Evolutionary conservation across 1,139 yeast genomes (phyloP).

Genomic region (Blastobotrys indianensis): DNA sequence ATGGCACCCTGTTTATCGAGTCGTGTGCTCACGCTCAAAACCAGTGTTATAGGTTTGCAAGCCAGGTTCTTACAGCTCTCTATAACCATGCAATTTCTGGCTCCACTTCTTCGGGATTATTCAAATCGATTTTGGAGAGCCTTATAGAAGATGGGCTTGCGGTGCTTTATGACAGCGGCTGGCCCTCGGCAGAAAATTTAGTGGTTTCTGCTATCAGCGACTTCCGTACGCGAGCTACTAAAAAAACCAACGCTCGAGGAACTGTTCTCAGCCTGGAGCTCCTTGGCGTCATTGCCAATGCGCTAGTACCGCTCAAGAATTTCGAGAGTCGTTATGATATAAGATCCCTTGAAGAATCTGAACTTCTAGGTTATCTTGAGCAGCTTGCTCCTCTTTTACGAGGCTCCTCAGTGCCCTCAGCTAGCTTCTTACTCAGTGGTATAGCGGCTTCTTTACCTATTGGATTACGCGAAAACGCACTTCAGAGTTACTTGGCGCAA

Average conservation of each 20-base stretch:
- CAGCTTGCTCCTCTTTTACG: background rate
- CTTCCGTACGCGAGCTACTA: background rate
- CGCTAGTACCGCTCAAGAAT: slow-evolving; percentile 5
- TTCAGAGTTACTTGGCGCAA: background rate
- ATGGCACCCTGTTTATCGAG: background rate
- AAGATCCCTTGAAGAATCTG: background rate
- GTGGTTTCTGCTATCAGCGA: slow-evolving; percentile 6
- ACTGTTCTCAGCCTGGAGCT: slow-evolving; percentile 8
- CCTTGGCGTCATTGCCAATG: slow-evolving; percentile 7
- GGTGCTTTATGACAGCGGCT: slow-evolving; percentile 3
- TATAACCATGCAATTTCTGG: slow-evolving; percentile 7
- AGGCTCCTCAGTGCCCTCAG: too few species aligned
- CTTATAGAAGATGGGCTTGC: slow-evolving; percentile 7
- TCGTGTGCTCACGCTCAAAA: slow-evolving; percentile 3
- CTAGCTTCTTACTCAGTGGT: background rate
- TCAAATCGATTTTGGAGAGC: slow-evolving; percentile 4
- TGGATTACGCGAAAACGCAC: background rate
- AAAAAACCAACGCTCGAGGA: slow-evolving; percentile 5
- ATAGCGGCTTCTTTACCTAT: background rate
- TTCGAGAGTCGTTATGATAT: background rate
- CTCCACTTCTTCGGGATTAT: background rate
- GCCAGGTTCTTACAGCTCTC: slow-evolving; percentile 4
- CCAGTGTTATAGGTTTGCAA: slow-evolving; percentile 1
- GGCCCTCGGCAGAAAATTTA: slow-evolving; percentile 9
- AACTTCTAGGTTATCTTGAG: background rate